Conservation (phyloP, 2,329 filamentous ascomycete genomes). For the Xylariales sp. region DNA sequence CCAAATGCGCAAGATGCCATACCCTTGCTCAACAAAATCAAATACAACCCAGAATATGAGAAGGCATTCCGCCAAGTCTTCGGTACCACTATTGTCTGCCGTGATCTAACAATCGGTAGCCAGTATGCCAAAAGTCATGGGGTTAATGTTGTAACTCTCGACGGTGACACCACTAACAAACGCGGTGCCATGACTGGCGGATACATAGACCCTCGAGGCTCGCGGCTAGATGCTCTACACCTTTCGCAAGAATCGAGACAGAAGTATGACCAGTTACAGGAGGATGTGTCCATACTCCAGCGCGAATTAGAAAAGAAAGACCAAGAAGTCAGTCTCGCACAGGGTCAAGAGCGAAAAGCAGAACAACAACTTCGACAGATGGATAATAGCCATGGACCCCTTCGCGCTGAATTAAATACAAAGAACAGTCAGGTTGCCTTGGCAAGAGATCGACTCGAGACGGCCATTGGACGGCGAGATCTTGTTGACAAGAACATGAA, state of each 20-base stretch:
- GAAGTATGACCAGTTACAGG: conserved; percentile 75
- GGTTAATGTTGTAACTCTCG: conserved; percentile 91
- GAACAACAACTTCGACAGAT: conserved; percentile 82
- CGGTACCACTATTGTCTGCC: conserved; percentile 93
- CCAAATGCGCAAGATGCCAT: conserved; percentile 89
- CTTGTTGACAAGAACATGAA: conserved; percentile 81
- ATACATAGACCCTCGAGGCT: conserved; percentile 87
- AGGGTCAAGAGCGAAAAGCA: conserved; percentile 84
- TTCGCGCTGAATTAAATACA: conserved; percentile 79
- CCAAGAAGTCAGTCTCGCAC: conserved; percentile 88
- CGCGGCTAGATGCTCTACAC: conserved; percentile 86
- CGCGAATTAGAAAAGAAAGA: conserved; percentile 80
- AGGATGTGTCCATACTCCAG: conserved; percentile 73
- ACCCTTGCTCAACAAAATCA: conserved; percentile 85
- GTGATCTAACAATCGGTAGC: conserved; percentile 85
- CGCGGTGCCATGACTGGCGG: conserved; percentile 95
- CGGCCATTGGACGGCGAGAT: conserved; percentile 71
- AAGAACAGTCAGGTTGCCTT: conserved; percentile 81
- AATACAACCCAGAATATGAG: conserved; percentile 80
- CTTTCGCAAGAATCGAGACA: conserved; percentile 79
- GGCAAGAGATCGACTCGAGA: conserved; percentile 78
- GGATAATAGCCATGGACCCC: conserved; percentile 83
- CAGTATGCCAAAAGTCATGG: conserved; percentile 94
- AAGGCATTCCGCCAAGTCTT: conserved; percentile 95
- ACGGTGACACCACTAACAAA: conserved; percentile 95